phyloP scores from a whole-genome alignment of 352 stramenopile genomes.

The Globisporangium nodosum region DNA sequence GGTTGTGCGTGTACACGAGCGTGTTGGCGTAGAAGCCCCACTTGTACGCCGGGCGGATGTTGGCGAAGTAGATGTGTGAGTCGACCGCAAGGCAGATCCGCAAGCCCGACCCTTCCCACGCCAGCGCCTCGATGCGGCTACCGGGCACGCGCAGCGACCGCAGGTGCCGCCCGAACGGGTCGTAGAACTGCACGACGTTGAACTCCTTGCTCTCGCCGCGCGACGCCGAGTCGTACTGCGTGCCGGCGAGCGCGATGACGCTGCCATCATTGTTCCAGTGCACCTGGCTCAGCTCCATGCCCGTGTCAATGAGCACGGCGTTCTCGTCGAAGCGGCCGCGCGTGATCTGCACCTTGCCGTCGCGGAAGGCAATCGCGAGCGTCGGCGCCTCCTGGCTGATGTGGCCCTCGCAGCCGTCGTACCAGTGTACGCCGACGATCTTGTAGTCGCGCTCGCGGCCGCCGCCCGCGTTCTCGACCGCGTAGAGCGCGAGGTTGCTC shows the following conservation, averaged over 20 bases:
- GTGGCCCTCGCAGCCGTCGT: constrained; percentile 85
- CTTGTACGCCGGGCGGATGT: constrained; percentile 90
- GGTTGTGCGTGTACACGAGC: constrained; percentile 91
- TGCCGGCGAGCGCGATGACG: constrained; percentile 83
- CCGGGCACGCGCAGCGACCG: constrained; percentile 87
- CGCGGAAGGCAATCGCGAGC: constrained; percentile 88
- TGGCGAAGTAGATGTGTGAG: constrained; percentile 95
- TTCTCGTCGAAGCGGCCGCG: constrained; percentile 82
- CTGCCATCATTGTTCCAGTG: constrained; percentile 92
- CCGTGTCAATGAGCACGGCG: constrained; percentile 88
- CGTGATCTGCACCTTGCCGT: constrained; percentile 90
- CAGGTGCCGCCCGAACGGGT: constrained; percentile 80
- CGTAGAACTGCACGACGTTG: constrained; percentile 92
- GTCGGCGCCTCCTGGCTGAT: constrained; percentile 85
- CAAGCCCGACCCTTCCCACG: constrained; percentile 89
- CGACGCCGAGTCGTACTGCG: constrained; percentile 32
- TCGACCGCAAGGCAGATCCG: constrained; percentile 92
- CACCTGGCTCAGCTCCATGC: constrained; percentile 77
- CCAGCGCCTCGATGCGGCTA: constrained; percentile 79
- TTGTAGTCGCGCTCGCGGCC: constrained; percentile 53
- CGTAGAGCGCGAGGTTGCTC: constrained; percentile 72
- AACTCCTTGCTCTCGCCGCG: constrained; percentile 46
- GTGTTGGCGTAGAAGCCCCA: constrained; percentile 89
- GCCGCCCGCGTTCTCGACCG: constrained; percentile 37
- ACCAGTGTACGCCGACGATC: constrained; percentile 82